phyloP scores from a whole-genome alignment of 495 filamentous ascomycete genomes.

The Penicillium coprophilum region DNA sequence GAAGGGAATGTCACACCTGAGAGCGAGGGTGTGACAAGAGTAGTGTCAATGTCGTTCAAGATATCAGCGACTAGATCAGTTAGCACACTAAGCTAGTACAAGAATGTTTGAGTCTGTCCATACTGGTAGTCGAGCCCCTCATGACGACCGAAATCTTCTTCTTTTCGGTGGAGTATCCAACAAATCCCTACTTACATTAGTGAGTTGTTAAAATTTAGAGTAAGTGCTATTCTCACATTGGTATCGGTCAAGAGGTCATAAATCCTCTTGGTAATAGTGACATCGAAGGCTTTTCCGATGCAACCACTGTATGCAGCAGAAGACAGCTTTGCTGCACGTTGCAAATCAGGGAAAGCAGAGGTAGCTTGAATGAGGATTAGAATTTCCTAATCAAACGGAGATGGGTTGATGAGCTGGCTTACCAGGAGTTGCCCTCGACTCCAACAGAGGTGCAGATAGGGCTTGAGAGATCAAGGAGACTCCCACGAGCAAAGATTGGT shows the following conservation, averaged over 20 bases:
- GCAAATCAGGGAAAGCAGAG: constrained; percentile 23
- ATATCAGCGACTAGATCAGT: constrained; percentile 27
- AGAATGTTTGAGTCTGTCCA: not conserved
- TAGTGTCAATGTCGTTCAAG: constrained; percentile 38
- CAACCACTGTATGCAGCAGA: constrained; percentile 38
- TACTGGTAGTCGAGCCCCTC: constrained; percentile 35
- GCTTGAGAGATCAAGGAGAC: constrained; percentile 17
- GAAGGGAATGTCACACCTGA: constrained; percentile 35
- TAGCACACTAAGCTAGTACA: not conserved
- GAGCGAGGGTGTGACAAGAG: constrained; percentile 29
- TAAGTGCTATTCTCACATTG: constrained; percentile 14
- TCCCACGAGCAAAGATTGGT: constrained; percentile 6
- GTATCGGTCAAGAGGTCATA: constrained; percentile 28
- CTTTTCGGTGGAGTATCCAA: constrained; percentile 31
- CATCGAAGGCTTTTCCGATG: constrained; percentile 30
- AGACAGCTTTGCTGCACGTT: constrained; percentile 35
- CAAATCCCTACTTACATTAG: constrained; percentile 22
- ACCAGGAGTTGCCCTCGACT: constrained; percentile 23
- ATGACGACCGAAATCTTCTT: constrained; percentile 35
- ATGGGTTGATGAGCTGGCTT: not conserved
- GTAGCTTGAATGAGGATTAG: constrained; percentile 20
- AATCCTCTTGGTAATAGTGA: constrained; percentile 35
- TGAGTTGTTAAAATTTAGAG: not conserved
- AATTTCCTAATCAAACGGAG: not conserved
- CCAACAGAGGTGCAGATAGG: constrained; percentile 15